These are phyloP conservation scores for Boletus tylopilopsis DNA, from an alignment of 768 basidiomycete species.

Conservation along the genomic window DNA sequence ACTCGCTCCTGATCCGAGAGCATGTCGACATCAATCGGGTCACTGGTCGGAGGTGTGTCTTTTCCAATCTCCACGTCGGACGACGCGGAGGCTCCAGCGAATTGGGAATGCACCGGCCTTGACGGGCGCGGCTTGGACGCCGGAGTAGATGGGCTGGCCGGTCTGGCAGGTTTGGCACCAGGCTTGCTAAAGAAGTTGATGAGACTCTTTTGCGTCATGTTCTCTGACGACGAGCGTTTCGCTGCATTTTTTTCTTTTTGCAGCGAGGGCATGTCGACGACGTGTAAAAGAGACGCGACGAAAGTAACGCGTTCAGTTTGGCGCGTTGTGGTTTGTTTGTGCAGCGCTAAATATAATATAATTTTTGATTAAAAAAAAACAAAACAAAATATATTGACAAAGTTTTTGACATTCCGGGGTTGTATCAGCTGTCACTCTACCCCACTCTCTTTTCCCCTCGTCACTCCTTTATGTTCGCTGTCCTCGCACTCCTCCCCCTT, in stretches of 20 bases:
- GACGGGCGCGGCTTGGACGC: slow-evolving; percentile 29
- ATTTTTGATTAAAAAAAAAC: background rate
- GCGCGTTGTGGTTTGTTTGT: slow-evolving; percentile 22
- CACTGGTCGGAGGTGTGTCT: slow-evolving; percentile 75
- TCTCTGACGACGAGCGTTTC: slow-evolving; percentile 38
- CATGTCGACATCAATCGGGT: slow-evolving; percentile 76
- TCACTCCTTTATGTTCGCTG: slow-evolving; percentile 21
- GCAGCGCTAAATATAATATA: background rate
- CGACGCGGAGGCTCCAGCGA: slow-evolving; percentile 36
- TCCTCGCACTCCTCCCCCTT: slow-evolving; percentile 17
- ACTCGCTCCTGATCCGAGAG: too few species aligned
- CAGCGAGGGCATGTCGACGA: slow-evolving; percentile 14
- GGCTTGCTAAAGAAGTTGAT: slow-evolving; percentile 60
- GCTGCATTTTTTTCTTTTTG: slow-evolving; percentile 26
- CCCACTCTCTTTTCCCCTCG: slow-evolving; percentile 13
- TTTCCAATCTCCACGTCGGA: slow-evolving; percentile 46
- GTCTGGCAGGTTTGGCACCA: slow-evolving; percentile 19
- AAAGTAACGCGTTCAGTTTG: slow-evolving; percentile 7
- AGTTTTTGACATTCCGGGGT: background rate
- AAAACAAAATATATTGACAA: background rate
- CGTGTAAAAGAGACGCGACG: background rate
- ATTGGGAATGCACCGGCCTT: slow-evolving; percentile 36
- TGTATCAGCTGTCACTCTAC: background rate
- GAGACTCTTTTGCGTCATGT: slow-evolving; percentile 69
- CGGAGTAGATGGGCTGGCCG: slow-evolving; percentile 33